Conservation (phyloP, 768 basidiomycete species). For the Tulasnella calospora region DNA sequence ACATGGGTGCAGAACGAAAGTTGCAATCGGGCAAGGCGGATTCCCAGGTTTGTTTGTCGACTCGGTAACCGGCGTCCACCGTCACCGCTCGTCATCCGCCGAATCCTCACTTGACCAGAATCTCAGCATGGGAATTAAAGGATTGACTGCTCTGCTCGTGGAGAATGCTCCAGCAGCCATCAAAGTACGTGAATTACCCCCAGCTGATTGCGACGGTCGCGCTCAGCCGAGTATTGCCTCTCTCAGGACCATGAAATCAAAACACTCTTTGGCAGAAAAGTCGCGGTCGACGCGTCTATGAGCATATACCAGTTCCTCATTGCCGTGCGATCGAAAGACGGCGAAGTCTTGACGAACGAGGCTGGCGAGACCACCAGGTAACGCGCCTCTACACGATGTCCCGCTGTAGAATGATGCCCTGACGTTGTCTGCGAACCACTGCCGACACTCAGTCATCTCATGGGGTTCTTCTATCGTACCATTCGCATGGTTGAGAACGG, state of each 20-base stretch:
- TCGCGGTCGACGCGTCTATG: conserved; percentile 98
- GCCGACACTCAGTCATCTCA: conserved; percentile 64
- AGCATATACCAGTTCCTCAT: conserved; percentile 97
- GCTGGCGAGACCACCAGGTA: conserved; percentile 90
- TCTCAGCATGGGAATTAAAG: conserved; percentile 82
- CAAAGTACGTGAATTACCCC: conserved; percentile 35
- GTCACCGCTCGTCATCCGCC: background rate
- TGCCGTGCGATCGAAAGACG: conserved; percentile 92
- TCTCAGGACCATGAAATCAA: conserved; percentile 84
- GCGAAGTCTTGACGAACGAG: conserved; percentile 96
- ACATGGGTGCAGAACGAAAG: background rate
- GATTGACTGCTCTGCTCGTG: conserved; percentile 80
- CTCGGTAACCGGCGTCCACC: background rate
- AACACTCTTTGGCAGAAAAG: conserved; percentile 95
- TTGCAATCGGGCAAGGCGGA: conserved; percentile 43
- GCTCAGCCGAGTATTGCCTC: background rate
- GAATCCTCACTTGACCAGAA: background rate
- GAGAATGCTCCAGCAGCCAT: conserved; percentile 88
- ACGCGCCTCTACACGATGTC: conserved; percentile 16
- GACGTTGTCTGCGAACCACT: background rate
- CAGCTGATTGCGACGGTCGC: background rate
- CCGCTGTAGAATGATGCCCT: background rate
- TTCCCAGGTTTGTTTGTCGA: background rate
- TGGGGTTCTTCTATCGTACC: conserved; percentile 98
- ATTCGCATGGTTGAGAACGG: conserved; percentile 98